Percentiles rank a stretch among this genome's conserved stretches.
Conservation (phyloP, 495 filamentous ascomycete genomes). For the Staphylotrichum longicolle region DNA sequence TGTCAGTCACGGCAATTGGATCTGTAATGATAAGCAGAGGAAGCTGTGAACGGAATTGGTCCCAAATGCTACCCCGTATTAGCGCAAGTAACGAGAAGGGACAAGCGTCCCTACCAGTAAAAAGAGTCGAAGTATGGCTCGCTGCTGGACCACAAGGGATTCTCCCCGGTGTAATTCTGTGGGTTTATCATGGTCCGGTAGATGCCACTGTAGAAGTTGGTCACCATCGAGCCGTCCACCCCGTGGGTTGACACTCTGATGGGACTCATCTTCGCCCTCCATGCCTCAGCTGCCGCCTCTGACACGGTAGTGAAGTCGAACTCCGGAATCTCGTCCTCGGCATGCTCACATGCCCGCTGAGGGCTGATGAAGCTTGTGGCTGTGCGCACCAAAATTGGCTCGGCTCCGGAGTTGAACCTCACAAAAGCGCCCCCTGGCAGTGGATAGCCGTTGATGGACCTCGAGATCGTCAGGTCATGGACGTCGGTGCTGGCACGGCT, state of each 20-base stretch:
- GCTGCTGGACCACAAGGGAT: constrained; percentile 65
- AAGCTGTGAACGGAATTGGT: constrained; percentile 69
- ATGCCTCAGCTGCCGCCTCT: constrained; percentile 53
- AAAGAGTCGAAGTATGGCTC: constrained; percentile 83
- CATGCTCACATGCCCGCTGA: constrained; percentile 63
- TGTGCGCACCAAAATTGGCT: constrained; percentile 58
- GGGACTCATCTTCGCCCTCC: constrained; percentile 61
- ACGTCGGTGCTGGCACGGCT: constrained; percentile 55
- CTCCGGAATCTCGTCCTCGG: constrained; percentile 63
- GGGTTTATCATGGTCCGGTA: constrained; percentile 72
- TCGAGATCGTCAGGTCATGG: constrained; percentile 55
- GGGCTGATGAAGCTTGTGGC: constrained; percentile 70
- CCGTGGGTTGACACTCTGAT: constrained; percentile 57
- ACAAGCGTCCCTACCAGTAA: constrained; percentile 54
- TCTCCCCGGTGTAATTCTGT: constrained; percentile 78
- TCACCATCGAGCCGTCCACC: constrained; percentile 54
- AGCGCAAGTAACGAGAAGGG: constrained; percentile 9
- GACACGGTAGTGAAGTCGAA: constrained; percentile 62
- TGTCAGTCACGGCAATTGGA: constrained; percentile 59
- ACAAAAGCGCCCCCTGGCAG: constrained; percentile 65
- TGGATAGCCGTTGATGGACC: constrained; percentile 62
- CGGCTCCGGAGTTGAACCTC: constrained; percentile 38
- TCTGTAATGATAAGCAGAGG: constrained; percentile 69
- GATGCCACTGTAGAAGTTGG: constrained; percentile 66
- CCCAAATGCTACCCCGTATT: constrained; percentile 53